Evolutionary conservation across 306 rosid genomes (phyloP).

Genomic region (Cicer yamashitae): DNA sequence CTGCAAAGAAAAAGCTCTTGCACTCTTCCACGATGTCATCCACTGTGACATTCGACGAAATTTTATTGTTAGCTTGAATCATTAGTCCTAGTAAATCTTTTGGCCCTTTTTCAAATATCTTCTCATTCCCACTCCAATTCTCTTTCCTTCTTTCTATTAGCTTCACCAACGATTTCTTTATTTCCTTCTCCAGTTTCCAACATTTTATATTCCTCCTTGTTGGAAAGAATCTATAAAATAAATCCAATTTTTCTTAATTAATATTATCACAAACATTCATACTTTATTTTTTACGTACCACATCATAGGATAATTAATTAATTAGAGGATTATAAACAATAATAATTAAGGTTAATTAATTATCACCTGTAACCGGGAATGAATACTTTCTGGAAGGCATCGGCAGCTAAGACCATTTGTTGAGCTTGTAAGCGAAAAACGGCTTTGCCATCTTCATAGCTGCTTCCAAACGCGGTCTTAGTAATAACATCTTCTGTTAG

Average conservation of each 20-base stretch:
- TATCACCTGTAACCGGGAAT: slow-evolving; percentile 92
- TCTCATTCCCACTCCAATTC: slow-evolving; percentile 3
- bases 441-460: slow-evolving; percentile 92
- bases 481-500: slow-evolving; percentile 85
- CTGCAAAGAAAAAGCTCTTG: slow-evolving; percentile 98
- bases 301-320: slow-evolving; percentile 3
- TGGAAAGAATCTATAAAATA: slow-evolving; percentile 67
- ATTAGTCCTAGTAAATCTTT: slow-evolving; percentile 85
- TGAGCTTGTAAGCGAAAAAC: slow-evolving; percentile 76
- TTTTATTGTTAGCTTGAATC: slow-evolving; percentile 60
- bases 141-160: slow-evolving; percentile 58
- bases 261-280: background rate
- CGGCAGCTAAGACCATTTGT: slow-evolving; percentile 83
- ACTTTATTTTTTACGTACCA: background rate
- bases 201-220: slow-evolving; percentile 74
- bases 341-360: background rate
- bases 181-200: slow-evolving; percentile 81
- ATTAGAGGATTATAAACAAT: background rate
- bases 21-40: slow-evolving; percentile 96
- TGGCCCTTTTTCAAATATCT: slow-evolving; percentile 44
- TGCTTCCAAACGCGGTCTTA: slow-evolving; percentile 79
- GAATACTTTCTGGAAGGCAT: slow-evolving; percentile 85
- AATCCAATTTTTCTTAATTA: background rate
- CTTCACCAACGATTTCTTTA: slow-evolving; percentile 64
- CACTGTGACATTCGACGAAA: slow-evolving; percentile 58